These are phyloP conservation scores for Sicyos baderoa DNA, from an alignment of 306 rosid species.

Conservation along the genomic window DNA sequence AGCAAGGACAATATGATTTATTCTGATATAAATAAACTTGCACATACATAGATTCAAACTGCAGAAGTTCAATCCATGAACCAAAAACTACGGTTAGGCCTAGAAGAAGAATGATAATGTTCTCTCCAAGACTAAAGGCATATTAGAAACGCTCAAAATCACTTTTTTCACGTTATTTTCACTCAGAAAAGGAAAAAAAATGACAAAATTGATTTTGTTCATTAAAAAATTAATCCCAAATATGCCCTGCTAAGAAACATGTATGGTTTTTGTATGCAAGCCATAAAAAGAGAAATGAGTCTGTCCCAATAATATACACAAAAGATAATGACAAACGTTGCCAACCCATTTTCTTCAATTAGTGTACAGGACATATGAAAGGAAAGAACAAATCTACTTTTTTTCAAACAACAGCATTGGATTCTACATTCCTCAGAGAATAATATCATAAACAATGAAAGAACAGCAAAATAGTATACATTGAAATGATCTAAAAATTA, in stretches of 20 bases:
- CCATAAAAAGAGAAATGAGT: not conserved
- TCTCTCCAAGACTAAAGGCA: not conserved
- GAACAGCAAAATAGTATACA: no score
- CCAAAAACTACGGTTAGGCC: not conserved
- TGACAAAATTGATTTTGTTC: not conserved
- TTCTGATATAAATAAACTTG: not conserved
- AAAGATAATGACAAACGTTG: not conserved
- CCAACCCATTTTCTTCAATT: no score
- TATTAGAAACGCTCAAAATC: no score
- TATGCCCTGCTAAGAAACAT: not conserved
- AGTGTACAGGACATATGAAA: no score
- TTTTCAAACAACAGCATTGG: no score
- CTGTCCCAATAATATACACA: conserved; percentile 1
- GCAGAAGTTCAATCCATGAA: not conserved
- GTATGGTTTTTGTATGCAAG: not conserved
- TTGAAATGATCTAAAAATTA: no score
- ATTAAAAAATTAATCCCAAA: not conserved
- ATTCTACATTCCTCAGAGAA: no score
- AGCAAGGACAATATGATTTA: not conserved
- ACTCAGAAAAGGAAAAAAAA: not conserved
- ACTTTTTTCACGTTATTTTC: no score
- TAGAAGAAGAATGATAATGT: no score
- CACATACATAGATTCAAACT: not conserved
- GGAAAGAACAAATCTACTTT: no score
- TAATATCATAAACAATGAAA: no score